Evolutionary conservation across 1,139 yeast species (phyloP), one percentile per base, ranked within the genome.

Genomic region (Yamadazyma atmosphaerica): DNA sequence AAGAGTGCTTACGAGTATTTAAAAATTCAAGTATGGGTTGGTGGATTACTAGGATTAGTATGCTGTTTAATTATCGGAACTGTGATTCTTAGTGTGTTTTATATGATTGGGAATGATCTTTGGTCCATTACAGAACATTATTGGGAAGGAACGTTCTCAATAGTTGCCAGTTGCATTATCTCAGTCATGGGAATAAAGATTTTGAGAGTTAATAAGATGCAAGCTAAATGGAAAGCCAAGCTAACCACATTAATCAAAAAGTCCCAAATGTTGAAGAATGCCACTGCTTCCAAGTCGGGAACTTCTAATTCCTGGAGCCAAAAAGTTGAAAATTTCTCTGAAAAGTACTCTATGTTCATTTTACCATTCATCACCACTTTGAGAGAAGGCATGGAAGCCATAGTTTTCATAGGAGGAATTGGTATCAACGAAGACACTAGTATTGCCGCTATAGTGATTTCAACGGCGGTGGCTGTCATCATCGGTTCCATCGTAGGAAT

Each of bases 151-250:
- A 55, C 64, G 1, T 71, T 71, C 39, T 69, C 75, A 2, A 67
- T 71, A 3, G 32, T 69, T 16, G 75, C 77, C 28, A 66, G 74
- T 46, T 45, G 68, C 5, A 68, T 71, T 33, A 71, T 71, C 14
- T 68, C 76, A 1, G 58, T 65, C 4, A 71, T 71, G 77, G 77
- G 76, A 1, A 49, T 68, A 15, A 68, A 70, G 40, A 66, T 71
- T 11, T 55, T 71, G 24, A 53, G 76, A 26, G 72, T 71, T 17
- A 67, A 59, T 41, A 64, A 58, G 37, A 79, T 88, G 88, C 87
- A 86, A 63, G 80, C 79, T 44, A 88, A 88, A 62, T 89, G 97
- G 97, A 79, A 85, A 53, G 64, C 77, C 40, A 86, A 86, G 60
- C 73, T 86, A 24, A 51, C 60, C 2, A 27, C 39, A 10, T 44